These are phyloP conservation scores for Stachybotrys echinatus DNA, from an alignment of 2,329 filamentous ascomycete species.

Conservation along the genomic window DNA sequence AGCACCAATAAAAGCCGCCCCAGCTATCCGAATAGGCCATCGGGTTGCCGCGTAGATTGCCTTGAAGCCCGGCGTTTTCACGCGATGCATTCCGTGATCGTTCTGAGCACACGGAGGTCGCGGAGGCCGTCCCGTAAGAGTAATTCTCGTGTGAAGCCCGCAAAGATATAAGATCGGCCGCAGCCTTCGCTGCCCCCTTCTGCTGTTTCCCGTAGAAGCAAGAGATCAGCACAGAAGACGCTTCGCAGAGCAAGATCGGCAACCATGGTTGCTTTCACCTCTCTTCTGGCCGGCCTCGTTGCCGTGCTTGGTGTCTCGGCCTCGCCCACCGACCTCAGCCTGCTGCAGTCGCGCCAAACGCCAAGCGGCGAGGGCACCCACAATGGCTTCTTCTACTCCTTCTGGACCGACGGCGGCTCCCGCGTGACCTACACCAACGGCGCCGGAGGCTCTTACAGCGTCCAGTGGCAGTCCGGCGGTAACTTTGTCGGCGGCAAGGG, in stretches of 20 bases:
- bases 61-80: background rate
- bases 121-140: background rate
- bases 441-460: conserved; percentile 36
- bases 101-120: background rate
- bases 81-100: background rate
- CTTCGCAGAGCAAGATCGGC: background rate
- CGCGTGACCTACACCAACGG: conserved; percentile 40
- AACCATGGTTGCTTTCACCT: conserved; percentile 17
- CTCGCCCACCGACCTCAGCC: conserved; percentile 11
- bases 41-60: background rate
- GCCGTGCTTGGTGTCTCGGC: conserved; percentile 14
- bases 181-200: background rate
- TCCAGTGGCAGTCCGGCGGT: conserved; percentile 36
- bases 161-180: no score
- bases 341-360: conserved; percentile 16
- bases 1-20: no score
- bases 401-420: conserved; percentile 41
- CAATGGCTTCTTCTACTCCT: conserved; percentile 43
- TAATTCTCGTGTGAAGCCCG: no score
- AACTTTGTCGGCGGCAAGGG: conserved; percentile 56
- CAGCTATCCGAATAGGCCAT: background rate
- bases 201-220: background rate
- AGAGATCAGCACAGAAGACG: background rate
- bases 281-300: conserved; percentile 17
- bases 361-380: conserved; percentile 28